Evolutionary conservation across 768 basidiomycete species (phyloP).

Genomic region (Leccinum rimulosum): DNA sequence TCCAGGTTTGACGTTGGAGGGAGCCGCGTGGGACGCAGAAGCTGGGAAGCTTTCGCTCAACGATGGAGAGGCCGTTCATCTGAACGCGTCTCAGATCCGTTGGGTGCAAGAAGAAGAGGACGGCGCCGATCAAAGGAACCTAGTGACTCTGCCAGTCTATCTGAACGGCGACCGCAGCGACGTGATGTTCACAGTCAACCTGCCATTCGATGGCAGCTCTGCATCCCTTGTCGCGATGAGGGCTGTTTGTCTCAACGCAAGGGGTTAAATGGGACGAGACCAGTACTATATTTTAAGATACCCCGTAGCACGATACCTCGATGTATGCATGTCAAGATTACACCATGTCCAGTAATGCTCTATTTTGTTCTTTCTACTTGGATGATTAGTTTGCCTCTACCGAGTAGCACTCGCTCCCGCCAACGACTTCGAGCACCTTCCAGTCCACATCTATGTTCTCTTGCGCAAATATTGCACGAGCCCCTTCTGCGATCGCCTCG

Average conservation of each 20-base stretch:
- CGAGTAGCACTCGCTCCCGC: conserved; percentile 34
- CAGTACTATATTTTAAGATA: conserved; percentile 18
- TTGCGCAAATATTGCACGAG: conserved; percentile 65
- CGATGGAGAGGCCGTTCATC: conserved; percentile 75
- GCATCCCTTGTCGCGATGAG: conserved; percentile 77
- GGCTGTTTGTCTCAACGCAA: conserved; percentile 88
- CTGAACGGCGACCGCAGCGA: conserved; percentile 87
- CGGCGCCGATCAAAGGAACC: conserved; percentile 26
- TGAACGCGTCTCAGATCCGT: conserved; percentile 79
- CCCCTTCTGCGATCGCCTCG: conserved; percentile 81
- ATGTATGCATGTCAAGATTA: conserved; percentile 19
- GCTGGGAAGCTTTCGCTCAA: conserved; percentile 72
- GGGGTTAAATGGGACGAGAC: conserved; percentile 41
- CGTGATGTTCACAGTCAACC: conserved; percentile 84
- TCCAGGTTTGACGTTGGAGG: conserved; percentile 82
- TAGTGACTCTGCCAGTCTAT: conserved; percentile 88
- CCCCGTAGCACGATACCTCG: conserved; percentile 26
- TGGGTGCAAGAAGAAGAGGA: conserved; percentile 71
- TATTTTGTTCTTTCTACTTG: conserved; percentile 2
- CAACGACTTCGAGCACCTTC: conserved; percentile 75
- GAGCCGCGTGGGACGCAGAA: conserved; percentile 65
- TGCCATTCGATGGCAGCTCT: conserved; percentile 71
- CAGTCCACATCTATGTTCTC: conserved; percentile 84
- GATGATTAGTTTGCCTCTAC: conserved; percentile 12
- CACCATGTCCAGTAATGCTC: conserved; percentile 19